Conservation (phyloP, 2,329 filamentous ascomycete species). For the Tolypocladium ophioglossoides region DNA sequence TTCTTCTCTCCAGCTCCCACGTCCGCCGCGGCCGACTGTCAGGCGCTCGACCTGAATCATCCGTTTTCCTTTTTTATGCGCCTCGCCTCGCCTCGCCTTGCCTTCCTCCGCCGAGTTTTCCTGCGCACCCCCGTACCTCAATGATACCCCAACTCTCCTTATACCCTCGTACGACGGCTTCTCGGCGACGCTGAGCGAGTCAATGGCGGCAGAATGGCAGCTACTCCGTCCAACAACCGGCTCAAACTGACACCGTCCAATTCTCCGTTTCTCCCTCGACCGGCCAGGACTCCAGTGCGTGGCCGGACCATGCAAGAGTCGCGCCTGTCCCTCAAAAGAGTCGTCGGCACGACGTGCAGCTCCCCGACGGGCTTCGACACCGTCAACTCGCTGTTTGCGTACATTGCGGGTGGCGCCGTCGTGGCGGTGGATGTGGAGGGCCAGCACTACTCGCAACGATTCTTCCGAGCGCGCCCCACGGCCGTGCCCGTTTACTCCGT, state of each 20-base stretch:
- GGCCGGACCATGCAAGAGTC: constrained; percentile 38
- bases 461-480: constrained; percentile 78
- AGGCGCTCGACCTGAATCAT: background rate
- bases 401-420: constrained; percentile 88
- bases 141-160: constrained; percentile 5
- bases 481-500: constrained; percentile 56
- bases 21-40: background rate
- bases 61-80: background rate
- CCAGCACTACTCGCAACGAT: constrained; percentile 62
- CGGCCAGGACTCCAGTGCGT: constrained; percentile 52
- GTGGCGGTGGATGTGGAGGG: constrained; percentile 74
- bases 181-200: constrained; percentile 10
- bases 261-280: constrained; percentile 57
- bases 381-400: constrained; percentile 70
- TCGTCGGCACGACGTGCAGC: constrained; percentile 82
- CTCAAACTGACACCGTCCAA: constrained; percentile 66
- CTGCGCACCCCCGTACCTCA: constrained; percentile 3
- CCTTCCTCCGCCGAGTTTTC: background rate
- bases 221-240: constrained; percentile 46
- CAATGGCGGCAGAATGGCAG: constrained; percentile 49
- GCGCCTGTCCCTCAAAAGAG: constrained; percentile 64
- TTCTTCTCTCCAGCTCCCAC: background rate
- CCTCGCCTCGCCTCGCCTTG: background rate
- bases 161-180: background rate
- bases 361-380: constrained; percentile 81